Percentiles rank a stretch among this genome's conserved stretches.
Evolutionary conservation across 2,329 filamentous ascomycete genomes (phyloP).

Genomic region (Coniochaeta hoffmannii): DNA sequence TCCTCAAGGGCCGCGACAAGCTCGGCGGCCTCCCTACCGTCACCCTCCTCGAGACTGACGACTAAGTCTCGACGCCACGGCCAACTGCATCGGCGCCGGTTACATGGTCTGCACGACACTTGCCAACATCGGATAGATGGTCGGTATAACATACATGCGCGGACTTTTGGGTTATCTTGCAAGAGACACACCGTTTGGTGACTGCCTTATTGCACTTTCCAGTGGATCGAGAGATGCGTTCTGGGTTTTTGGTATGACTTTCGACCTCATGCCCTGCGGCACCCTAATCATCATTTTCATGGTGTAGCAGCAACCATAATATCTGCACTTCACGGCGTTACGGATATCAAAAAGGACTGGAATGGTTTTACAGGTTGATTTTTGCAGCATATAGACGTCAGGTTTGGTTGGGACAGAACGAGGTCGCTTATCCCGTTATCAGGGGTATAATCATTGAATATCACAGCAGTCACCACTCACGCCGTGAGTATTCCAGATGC

Average conservation of each 20-base stretch:
- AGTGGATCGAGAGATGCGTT: too few species aligned
- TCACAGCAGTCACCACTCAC: background rate
- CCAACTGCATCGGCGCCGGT: too few species aligned
- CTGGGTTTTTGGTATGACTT: too few species aligned
- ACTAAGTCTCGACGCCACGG: too few species aligned
- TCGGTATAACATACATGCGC: too few species aligned
- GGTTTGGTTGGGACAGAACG: background rate
- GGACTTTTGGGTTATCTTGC: background rate
- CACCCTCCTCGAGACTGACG: slow-evolving; percentile 60
- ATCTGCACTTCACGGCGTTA: background rate
- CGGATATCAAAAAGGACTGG: background rate
- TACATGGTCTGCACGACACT: too few species aligned
- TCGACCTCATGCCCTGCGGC: background rate
- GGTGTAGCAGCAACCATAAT: background rate
- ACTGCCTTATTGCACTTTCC: too few species aligned
- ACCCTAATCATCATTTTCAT: background rate
- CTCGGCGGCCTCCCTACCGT: slow-evolving; percentile 70
- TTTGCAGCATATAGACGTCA: background rate
- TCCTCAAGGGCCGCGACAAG: slow-evolving; percentile 86
- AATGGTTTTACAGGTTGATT: background rate
- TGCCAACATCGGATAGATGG: too few species aligned
- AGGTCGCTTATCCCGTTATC: background rate
- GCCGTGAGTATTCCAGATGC: too few species aligned
- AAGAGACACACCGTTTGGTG: too few species aligned
- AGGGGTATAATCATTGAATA: background rate